Evolutionary conservation across 805 yeast genomes (phyloP).

Genomic region (Saturnispora galanensis): DNA sequence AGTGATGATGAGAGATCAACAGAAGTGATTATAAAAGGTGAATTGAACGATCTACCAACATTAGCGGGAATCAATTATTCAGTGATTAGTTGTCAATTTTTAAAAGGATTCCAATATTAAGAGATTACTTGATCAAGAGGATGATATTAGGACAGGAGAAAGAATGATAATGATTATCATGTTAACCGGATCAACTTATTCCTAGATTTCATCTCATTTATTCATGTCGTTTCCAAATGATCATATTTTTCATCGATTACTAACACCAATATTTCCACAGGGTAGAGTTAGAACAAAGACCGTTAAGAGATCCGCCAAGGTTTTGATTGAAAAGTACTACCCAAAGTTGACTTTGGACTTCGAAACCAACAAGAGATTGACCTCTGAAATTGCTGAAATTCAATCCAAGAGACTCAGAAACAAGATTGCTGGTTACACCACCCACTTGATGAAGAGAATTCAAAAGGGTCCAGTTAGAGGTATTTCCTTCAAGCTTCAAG

Average conservation of each 20-base stretch:
- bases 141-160: no score
- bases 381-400: conserved; percentile 96
- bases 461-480: conserved; percentile 99
- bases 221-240: no score
- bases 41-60: background rate
- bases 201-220: no score
- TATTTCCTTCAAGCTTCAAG: conserved; percentile 99
- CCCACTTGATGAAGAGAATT: conserved; percentile 99
- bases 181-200: no score
- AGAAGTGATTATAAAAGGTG: background rate
- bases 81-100: background rate
- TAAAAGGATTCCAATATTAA: no score
- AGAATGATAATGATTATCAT: no score
- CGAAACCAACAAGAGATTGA: conserved; percentile 99
- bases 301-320: conserved; percentile 99
- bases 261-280: conserved; percentile 32
- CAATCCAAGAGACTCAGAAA: conserved; percentile 99
- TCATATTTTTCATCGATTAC: background rate
- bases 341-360: conserved; percentile 99
- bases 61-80: background rate
- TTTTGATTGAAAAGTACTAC: conserved; percentile 98
- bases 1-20: background rate
- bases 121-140: no score
- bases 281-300: conserved; percentile 99
- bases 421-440: conserved; percentile 99